phyloP scores from a whole-genome alignment of 371 early-diverging fungal genomes.

The Mortierella sp. region DNA sequence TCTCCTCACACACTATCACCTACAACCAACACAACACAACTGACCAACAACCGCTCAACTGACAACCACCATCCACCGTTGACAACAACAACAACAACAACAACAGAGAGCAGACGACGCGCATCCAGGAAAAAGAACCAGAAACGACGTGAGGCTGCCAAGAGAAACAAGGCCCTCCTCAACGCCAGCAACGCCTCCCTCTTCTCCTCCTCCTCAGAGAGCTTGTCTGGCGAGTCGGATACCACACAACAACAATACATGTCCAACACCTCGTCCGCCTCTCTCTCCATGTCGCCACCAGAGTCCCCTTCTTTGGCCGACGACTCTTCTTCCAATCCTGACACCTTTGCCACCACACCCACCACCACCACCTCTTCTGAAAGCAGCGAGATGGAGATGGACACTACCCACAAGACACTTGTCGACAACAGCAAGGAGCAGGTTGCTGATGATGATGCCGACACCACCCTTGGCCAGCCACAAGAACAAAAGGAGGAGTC shows the following conservation, averaged over 20 bases:
- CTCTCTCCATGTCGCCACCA: neutral
- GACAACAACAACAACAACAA: neutral
- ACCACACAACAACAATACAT: neutral
- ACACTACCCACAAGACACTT: neutral
- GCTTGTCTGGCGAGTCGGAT: neutral
- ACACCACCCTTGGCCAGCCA: neutral
- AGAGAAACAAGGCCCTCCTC: conserved; percentile 26
- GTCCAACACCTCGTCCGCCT: neutral
- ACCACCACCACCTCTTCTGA: neutral
- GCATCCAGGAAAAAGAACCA: conserved; percentile 39
- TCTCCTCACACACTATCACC: neutral
- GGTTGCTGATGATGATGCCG: neutral
- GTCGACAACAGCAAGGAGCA: neutral
- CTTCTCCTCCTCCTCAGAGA: neutral
- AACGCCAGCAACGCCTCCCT: conserved; percentile 11
- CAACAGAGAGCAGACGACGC: conserved; percentile 32
- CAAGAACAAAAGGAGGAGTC: neutral
- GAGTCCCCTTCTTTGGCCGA: neutral
- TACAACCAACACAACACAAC: neutral
- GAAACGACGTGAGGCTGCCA: conserved; percentile 35
- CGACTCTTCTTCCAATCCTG: neutral
- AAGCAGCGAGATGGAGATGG: neutral
- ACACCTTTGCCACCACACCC: neutral
- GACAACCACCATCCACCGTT: neutral
- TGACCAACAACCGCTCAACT: neutral